Conservation (phyloP, 2,329 filamentous ascomycete species). For the Pleurostoma richardsiae region DNA sequence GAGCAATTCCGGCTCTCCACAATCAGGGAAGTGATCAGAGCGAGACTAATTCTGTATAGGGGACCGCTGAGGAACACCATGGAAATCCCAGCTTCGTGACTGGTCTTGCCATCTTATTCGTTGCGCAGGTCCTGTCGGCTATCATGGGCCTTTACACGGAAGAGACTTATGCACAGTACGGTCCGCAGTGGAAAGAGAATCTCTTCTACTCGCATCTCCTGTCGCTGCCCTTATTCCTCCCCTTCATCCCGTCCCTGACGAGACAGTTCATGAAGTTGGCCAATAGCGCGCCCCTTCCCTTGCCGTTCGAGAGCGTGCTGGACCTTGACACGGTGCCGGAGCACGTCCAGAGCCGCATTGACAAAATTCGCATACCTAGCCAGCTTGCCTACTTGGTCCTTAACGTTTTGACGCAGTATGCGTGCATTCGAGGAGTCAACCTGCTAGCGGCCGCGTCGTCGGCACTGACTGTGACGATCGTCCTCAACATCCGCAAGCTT, state of each 20-base stretch:
- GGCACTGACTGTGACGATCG: slow-evolving; percentile 92
- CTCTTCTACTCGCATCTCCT: slow-evolving; percentile 86
- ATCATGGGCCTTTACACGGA: slow-evolving; percentile 96
- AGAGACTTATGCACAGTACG: slow-evolving; percentile 78
- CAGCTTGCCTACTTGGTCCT: slow-evolving; percentile 66
- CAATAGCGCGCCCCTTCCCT: slow-evolving; percentile 54
- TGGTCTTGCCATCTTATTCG: slow-evolving; percentile 76
- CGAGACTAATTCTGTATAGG: slow-evolving; percentile 18
- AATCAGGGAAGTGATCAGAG: too few relatives aligned
- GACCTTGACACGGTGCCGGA: slow-evolving; percentile 27
- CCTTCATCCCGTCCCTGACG: slow-evolving; percentile 61
- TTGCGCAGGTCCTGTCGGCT: slow-evolving; percentile 85
- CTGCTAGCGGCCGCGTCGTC: slow-evolving; percentile 84
- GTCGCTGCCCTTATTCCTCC: slow-evolving; percentile 71
- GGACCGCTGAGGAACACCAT: slow-evolving; percentile 14
- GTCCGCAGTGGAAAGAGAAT: slow-evolving; percentile 90
- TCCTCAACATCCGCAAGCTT: slow-evolving; percentile 91
- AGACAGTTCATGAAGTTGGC: slow-evolving; percentile 60
- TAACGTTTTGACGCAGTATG: slow-evolving; percentile 86
- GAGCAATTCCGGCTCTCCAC: slow-evolving; percentile 13
- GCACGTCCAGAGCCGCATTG: slow-evolving; percentile 29
- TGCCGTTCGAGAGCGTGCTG: slow-evolving; percentile 27
- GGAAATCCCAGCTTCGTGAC: slow-evolving; percentile 45
- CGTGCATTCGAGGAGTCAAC: slow-evolving; percentile 94
- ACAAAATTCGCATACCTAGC: slow-evolving; percentile 49